Percentiles rank a stretch among this genome's conserved stretches.
phyloP scores from a whole-genome alignment of 208 protist genomes.

The Trypanosomatidae sp. region DNA sequence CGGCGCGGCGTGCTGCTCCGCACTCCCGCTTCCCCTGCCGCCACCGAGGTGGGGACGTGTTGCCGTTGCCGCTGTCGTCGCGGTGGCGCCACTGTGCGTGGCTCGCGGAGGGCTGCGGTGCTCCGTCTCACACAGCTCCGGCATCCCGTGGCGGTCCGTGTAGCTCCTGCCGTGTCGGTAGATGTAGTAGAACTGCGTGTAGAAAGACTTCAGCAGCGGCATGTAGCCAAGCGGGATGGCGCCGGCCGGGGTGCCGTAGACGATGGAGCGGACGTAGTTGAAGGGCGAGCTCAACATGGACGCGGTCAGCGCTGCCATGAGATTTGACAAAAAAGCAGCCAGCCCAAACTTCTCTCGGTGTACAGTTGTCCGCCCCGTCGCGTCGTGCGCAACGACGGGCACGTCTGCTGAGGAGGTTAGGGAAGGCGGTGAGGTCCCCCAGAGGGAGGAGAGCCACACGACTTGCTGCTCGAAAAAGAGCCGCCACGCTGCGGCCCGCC shows the following conservation, averaged over 20 bases:
- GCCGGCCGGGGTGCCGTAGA: slow-evolving; percentile 76
- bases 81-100: too few species aligned
- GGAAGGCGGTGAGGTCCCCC: too few species aligned
- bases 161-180: slow-evolving; percentile 72
- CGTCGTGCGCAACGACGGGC: too few species aligned
- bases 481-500: slow-evolving; percentile 37
- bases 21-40: too few species aligned
- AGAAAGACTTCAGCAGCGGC: slow-evolving; percentile 69
- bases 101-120: too few species aligned
- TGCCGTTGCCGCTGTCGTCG: too few species aligned
- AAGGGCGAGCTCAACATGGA: slow-evolving; percentile 86
- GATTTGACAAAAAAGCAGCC: too few species aligned
- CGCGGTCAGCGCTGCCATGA: slow-evolving; percentile 73
- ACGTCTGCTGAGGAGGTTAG: too few species aligned
- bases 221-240: slow-evolving; percentile 70
- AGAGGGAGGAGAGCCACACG: too few species aligned
- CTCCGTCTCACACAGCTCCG: slow-evolving; percentile 33
- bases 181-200: slow-evolving; percentile 69
- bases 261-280: slow-evolving; percentile 86
- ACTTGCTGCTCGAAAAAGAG: slow-evolving; percentile 48
- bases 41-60: too few species aligned
- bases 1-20: background rate
- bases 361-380: too few species aligned
- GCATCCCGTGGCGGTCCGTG: slow-evolving; percentile 37
- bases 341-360: too few species aligned